Evolutionary conservation across 352 stramenopile species (phyloP), one percentile per base, ranked within the genome.

Genomic region (Phytopythium ostracodes): DNA sequence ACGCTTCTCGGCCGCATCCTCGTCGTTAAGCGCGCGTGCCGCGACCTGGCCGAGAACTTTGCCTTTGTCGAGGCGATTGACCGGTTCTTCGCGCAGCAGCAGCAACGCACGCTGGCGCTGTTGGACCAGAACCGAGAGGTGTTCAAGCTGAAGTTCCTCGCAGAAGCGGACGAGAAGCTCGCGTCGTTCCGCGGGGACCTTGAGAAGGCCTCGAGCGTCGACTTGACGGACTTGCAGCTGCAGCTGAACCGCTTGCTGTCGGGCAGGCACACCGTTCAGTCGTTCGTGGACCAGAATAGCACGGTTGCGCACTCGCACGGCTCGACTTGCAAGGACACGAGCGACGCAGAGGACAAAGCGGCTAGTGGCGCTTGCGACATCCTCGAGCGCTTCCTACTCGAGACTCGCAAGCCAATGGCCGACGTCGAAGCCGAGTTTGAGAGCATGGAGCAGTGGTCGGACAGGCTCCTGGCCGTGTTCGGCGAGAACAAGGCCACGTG

Each of bases 11-110:
- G 64, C 0, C 75, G 73, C 35, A 75, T 92, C 40, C 70, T 87
- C 49, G 51, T 84, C 8, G 73, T 89, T 3, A 88, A 87, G 57
- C 77, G 79, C 43, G 78, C 80, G 2, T 92, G 80, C 43, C 70
- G 77, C 20, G 79, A 92, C 63, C 40, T 92, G 20, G 66, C 87
- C 12, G 83, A 92, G 40, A 92, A 92, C 49, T 92, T 75, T 29
- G 79, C 68, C 24, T 88, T 92, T 49, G 56, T 84, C 25, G 65
- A 80, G 25, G 75, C 73, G 4, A 44, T 92, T 8, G 70, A 84
- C 20, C 60, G 76, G 73, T 89, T 90, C 56, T 92, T 84, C 59
- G 68, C 71, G 15, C 70, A 62, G 12, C 61, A 72, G 17, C 54
- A 68, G 29, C 22, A 14, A 2, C 83, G 65, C 38, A 79, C 78